phyloP scores from a whole-genome alignment of 2,329 filamentous ascomycete genomes.

The Emericellopsis cladophorae region DNA sequence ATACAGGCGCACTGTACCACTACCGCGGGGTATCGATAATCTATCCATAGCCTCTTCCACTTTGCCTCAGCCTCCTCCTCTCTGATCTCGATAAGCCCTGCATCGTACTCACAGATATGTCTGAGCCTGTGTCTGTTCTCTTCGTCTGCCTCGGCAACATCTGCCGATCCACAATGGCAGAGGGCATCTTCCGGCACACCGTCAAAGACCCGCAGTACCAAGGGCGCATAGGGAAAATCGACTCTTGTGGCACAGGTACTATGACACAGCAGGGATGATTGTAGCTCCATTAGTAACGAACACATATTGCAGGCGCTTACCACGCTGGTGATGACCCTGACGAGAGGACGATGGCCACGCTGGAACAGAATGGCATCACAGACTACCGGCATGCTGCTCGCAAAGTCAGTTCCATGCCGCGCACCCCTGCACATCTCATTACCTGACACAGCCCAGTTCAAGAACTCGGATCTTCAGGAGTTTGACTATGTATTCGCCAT shows the following conservation, averaged over 20 bases:
- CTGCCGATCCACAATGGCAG: conserved; percentile 87
- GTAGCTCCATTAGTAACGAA: neutral
- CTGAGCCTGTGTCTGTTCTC: conserved; percentile 54
- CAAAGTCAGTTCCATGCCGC: conserved; percentile 37
- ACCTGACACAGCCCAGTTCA: conserved; percentile 26
- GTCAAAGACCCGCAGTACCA: conserved; percentile 47
- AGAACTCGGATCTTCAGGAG: conserved; percentile 58
- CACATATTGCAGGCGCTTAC: conserved; percentile 49
- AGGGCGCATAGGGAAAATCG: conserved; percentile 52
- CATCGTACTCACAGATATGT: conserved; percentile 12
- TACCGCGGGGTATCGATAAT: neutral
- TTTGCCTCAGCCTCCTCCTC: neutral
- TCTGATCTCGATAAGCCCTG: neutral
- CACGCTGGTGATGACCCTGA: conserved; percentile 70
- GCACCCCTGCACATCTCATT: neutral
- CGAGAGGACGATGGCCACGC: conserved; percentile 68
- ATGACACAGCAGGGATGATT: neutral
- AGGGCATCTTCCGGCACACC: conserved; percentile 76
- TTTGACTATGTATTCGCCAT: conserved; percentile 96
- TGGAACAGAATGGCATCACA: conserved; percentile 61
- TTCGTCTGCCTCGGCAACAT: conserved; percentile 98
- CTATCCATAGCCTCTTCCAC: neutral
- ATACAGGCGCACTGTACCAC: too few relatives aligned
- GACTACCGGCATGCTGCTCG: conserved; percentile 68
- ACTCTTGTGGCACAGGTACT: conserved; percentile 73